Evolutionary conservation across 257 asterid genomes (phyloP), one percentile per base, ranked within the genome.

Genomic region (Plantago major): DNA sequence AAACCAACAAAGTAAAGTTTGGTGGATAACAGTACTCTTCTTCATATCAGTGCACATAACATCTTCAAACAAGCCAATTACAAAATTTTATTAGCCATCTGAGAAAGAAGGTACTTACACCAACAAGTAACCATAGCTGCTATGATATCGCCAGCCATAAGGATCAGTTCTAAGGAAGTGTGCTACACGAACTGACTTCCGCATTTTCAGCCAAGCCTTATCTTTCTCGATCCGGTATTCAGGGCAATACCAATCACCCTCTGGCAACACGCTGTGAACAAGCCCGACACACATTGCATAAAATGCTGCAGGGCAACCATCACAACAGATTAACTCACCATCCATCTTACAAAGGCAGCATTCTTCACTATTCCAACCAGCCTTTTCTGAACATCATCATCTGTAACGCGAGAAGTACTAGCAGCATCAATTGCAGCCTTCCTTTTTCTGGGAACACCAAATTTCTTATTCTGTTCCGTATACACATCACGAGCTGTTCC

Each of bases 211-310:
- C 83, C 85, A 74, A 38, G 95, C 85, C 47, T 73, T 80, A 70
- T 82, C 84, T 73, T 74, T 89, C 68, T 76, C 86, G 49, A 93
- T 76, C 55, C 55, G 66, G 71, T 97, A 93, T 63, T 93, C 99
- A 58, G 97, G 97, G 78, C 99, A 93, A 77, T 74, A 89, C 99
- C 99, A 93, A 66, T 87, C 91, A 58, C 99, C 97, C 76, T 87
- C 95, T 10, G 99, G 97, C 84, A 93, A 84, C 71, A 74, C 77
- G 77, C 77, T 78, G 72, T 78, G 82, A 69, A 73, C 80, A 63
- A 89, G 88, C 58, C 97, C 99, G 14, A 89, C 96, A 51, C 99
- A 93, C 74, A 87, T 82, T 13, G 96, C 68, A 81, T 93, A 97
- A 66, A 80, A 93, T 60, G 99, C 97, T 42, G 94, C 94, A 62